Conservation (phyloP, 1,284 basidiomycete species). For the Boletus holoroseus region DNA sequence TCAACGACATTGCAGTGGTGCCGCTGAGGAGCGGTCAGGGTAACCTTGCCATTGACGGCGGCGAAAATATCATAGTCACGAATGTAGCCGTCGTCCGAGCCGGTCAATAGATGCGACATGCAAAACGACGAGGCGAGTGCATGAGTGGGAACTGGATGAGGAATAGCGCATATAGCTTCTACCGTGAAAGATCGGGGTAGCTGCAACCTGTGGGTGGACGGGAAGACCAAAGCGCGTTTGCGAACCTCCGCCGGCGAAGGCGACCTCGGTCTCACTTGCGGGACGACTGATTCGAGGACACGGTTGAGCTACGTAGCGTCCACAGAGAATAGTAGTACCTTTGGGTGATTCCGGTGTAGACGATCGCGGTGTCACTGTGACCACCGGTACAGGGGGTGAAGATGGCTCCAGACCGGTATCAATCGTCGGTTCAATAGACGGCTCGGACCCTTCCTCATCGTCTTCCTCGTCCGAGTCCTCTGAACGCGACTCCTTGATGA, state of each 20-base stretch:
- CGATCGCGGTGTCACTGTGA: conserved; percentile 25
- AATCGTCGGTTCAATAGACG: conserved; percentile 24
- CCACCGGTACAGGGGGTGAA: conserved; percentile 24
- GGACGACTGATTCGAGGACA: conserved; percentile 21
- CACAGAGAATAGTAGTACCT: conserved; percentile 20
- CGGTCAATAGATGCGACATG: conserved; percentile 84
- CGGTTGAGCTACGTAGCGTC: conserved; percentile 9
- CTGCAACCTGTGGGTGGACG: conserved; percentile 20
- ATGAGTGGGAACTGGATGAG: conserved; percentile 84
- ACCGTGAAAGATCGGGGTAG: conserved; percentile 69
- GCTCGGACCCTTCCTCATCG: conserved; percentile 41
- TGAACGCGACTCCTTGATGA: conserved; percentile 41
- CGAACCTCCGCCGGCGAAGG: conserved; percentile 60
- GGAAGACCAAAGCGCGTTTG: conserved; percentile 38
- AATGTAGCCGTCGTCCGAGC: conserved; percentile 91
- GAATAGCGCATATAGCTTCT: conserved; percentile 90
- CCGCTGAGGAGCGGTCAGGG: conserved; percentile 85
- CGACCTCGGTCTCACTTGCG: conserved; percentile 45
- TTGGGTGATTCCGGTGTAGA: conserved; percentile 27
- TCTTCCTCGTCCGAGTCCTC: conserved; percentile 60
- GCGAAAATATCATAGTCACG: conserved; percentile 90
- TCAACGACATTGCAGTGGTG: conserved; percentile 88
- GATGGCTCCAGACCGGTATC: conserved; percentile 24
- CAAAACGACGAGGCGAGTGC: conserved; percentile 82
- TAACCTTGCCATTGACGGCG: conserved; percentile 81